Evolutionary conservation across 257 asterid species (phyloP).

Genomic region (Capsicum rhomboideum): DNA sequence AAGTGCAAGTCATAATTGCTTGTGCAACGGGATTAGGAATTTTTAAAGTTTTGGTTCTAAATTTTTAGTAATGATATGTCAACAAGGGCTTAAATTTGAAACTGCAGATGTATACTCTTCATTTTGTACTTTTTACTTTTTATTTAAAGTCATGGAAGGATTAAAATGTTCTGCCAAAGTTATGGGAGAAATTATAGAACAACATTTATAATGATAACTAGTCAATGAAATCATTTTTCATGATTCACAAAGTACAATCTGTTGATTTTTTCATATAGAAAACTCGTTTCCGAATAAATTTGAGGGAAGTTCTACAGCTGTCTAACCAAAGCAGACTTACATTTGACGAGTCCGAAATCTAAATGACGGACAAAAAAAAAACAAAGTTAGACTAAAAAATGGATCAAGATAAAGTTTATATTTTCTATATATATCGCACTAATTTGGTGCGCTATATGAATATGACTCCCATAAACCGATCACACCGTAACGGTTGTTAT

Average conservation of each 20-base stretch:
- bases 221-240: not conserved
- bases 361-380: no score
- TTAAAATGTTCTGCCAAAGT: not conserved
- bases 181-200: not conserved
- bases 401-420: no score
- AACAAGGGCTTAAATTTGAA: no score
- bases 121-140: not conserved
- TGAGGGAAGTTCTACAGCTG: not conserved
- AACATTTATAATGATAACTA: not conserved
- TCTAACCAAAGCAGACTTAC: not conserved
- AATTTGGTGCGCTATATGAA: no score
- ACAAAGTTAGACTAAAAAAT: no score
- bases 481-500: no score
- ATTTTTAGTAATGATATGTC: not conserved
- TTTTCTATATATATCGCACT: no score
- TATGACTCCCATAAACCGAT: no score
- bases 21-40: not conserved
- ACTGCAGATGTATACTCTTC: not conserved
- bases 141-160: not conserved
- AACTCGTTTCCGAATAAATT: not conserved
- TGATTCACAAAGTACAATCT: not conserved
- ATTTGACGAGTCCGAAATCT: not conserved
- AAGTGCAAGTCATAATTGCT: no score
- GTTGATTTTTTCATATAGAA: not conserved
- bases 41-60: not conserved